Base-by-base conservation (phyloP, 2,329 filamentous ascomycete genomes). In the Aspergillus pseudoviridinutans region DNA sequence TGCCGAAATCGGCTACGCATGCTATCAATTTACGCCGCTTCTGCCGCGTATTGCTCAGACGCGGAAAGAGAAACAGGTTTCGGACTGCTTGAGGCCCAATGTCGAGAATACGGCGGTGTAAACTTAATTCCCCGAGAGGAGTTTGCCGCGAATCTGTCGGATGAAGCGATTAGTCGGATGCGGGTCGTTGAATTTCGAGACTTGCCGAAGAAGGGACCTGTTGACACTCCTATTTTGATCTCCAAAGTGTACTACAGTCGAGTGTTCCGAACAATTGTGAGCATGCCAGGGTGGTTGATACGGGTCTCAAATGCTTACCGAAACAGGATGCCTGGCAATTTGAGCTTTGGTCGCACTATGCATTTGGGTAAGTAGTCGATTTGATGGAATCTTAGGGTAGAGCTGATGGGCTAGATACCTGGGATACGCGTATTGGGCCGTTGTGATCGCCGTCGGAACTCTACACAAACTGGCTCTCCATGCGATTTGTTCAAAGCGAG, bases 401-500 rank as follows among this genome's bases (percentile, higher is more conserved):
- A 17, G 49, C 61, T 51, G 56, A 51, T n/a, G 12, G 3, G 38
- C 24, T 25, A 72, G 69, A 20, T 70, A 68, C 57, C 52, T 66
- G 9, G 67, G 72, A 0, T 76, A 77, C 54, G 68, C 66, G 1
- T 79, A 77, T 59, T 80, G 78, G 77, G 70, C 66, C 1, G 55
- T 56, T 3, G 67, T 77, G 2, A 51, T 79, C 3, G 53, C 69
- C 0, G 49, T 73, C 2, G 78, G 76, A 2, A 72, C 73, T 8
- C 20, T 67, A 1, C 62, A 70, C 56, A 74, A 73, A 2, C 22
- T 74, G 4, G 41, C 63, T 3, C 61, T 60, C 17, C 63, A 67
- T 46, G 17, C 70, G 7, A 58, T 65, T 7, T 50, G 58, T 20
- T 41, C 51, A 10, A 59, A 64, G n/a, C 54, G 50, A 3, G 41